These are phyloP conservation scores for Pseudogymnoascus sp. DNA, from an alignment of 2,329 filamentous ascomycete species.

Conservation along the genomic window DNA sequence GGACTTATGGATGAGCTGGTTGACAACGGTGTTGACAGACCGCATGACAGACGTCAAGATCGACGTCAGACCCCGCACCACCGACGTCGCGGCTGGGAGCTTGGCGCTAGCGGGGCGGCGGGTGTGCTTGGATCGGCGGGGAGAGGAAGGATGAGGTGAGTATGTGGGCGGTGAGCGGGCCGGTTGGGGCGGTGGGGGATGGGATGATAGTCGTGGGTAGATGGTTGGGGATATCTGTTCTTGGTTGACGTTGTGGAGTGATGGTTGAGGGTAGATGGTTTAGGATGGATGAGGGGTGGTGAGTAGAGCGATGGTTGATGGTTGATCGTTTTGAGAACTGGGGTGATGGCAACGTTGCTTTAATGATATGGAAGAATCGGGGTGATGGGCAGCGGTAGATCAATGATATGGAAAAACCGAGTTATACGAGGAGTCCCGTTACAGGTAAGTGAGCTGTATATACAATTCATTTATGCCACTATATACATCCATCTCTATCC, in stretches of 20 bases:
- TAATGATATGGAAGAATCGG: background rate
- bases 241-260: too few species aligned
- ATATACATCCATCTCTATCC: background rate
- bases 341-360: background rate
- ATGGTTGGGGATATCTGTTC: background rate
- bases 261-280: background rate
- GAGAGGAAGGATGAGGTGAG: background rate
- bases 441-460: background rate
- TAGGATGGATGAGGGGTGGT: background rate
- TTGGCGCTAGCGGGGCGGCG: background rate
- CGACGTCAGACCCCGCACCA: background rate
- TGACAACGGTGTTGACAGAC: background rate
- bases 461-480: background rate
- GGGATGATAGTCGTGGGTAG: background rate
- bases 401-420: background rate
- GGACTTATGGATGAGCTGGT: background rate
- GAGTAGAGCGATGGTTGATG: background rate
- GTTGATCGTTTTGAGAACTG: background rate
- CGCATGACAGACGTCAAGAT: background rate
- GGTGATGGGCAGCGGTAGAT: background rate
- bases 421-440: background rate
- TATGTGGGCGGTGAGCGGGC: background rate
- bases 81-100: background rate
- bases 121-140: background rate
- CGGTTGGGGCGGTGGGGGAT: background rate